A percentile compares a stretch with the other conserved stretches of the same genome.
phyloP scores from a whole-genome alignment of 2,329 filamentous ascomycete species.

The Penicillium sclerotiorum region DNA sequence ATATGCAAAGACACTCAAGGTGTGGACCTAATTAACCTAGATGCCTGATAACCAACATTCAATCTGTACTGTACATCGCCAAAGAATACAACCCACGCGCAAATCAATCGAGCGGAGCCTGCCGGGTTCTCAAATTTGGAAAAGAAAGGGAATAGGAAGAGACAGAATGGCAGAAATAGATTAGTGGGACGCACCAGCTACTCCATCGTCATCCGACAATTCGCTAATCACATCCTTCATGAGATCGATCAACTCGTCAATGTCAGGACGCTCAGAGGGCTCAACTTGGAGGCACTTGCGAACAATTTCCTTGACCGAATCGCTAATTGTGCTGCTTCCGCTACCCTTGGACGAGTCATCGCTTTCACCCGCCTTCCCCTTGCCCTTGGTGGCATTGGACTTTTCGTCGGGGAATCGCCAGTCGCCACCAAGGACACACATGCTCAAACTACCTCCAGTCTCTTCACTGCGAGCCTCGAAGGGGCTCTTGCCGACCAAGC shows the following conservation, averaged over 20 bases:
- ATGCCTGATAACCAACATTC: constrained; percentile 17
- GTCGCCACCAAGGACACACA: constrained; percentile 90
- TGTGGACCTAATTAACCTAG: neutral
- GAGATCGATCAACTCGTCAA: constrained; percentile 77
- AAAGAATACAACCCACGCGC: constrained; percentile 11
- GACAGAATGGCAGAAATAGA: neutral
- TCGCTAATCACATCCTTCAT: constrained; percentile 72
- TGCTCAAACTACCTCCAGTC: constrained; percentile 87
- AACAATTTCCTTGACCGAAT: constrained; percentile 83
- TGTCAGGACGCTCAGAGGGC: constrained; percentile 81
- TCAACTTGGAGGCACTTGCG: constrained; percentile 84
- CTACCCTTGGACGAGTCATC: constrained; percentile 33
- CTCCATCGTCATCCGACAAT: constrained; percentile 64
- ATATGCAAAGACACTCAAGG: neutral
- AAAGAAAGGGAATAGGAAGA: constrained; percentile 2
- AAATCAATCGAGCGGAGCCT: constrained; percentile 14
- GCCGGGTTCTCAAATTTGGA: constrained; percentile 14
- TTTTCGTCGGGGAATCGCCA: constrained; percentile 93
- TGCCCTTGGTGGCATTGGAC: constrained; percentile 63
- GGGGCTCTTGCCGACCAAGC: constrained; percentile 92
- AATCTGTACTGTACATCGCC: constrained; percentile 28
- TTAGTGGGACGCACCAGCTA: constrained; percentile 29
- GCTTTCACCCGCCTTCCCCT: constrained; percentile 49
- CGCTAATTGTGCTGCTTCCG: constrained; percentile 67
- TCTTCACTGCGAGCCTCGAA: constrained; percentile 96